Evolutionary conservation across 352 stramenopile species (phyloP).

Genomic region (Phytopythium sindhum): DNA sequence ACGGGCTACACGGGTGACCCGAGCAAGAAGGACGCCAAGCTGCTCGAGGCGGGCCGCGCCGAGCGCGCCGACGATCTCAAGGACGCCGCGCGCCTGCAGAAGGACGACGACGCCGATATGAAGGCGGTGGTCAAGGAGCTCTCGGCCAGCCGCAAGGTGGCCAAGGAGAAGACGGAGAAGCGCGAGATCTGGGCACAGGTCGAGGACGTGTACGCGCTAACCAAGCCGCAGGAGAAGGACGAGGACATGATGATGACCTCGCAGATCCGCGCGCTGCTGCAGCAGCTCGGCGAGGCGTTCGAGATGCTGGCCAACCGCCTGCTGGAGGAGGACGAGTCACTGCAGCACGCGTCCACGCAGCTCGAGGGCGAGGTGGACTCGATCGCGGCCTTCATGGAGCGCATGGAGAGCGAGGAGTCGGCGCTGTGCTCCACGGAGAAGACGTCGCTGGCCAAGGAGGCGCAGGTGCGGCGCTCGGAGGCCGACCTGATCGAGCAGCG

Average conservation of each 20-base stretch:
- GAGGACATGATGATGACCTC: constrained; percentile 92
- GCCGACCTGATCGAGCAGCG: constrained; percentile 83
- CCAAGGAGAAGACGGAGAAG: constrained; percentile 83
- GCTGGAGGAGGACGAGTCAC: constrained; percentile 78
- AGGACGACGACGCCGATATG: constrained; percentile 80
- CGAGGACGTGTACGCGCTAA: constrained; percentile 79
- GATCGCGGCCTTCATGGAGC: constrained; percentile 88
- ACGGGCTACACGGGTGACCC: constrained; percentile 69
- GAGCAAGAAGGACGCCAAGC: constrained; percentile 84
- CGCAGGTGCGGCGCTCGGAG: constrained; percentile 75
- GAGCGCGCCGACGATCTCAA: constrained; percentile 76
- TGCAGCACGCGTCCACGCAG: constrained; percentile 80
- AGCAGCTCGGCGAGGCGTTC: constrained; percentile 84
- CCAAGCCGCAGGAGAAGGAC: constrained; percentile 85
- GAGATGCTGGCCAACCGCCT: constrained; percentile 88
- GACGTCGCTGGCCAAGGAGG: constrained; percentile 81
- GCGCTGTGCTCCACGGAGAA: constrained; percentile 81
- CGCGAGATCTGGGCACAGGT: constrained; percentile 82
- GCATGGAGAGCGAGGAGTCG: constrained; percentile 87
- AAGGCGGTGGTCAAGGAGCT: constrained; percentile 71
- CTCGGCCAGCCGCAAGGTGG: constrained; percentile 44
- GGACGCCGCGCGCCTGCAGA: constrained; percentile 76
- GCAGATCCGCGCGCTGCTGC: constrained; percentile 81
- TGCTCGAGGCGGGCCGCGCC: constrained; percentile 60
- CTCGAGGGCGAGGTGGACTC: constrained; percentile 84